phyloP scores from a whole-genome alignment of 1,139 yeast species.

The Magnusiomyces fungicola region DNA sequence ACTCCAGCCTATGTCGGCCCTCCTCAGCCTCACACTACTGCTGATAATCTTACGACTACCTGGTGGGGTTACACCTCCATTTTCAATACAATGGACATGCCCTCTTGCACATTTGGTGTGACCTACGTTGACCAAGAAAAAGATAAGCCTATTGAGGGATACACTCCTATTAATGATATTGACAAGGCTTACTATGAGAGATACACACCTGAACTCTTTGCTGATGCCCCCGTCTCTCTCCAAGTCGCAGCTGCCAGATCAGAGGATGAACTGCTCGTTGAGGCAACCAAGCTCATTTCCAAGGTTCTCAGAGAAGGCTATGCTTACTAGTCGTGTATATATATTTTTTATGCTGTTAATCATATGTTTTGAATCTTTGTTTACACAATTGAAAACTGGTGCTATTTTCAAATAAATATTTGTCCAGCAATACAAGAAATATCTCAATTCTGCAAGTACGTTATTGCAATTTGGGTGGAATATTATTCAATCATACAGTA shows the following conservation, averaged over 20 bases:
- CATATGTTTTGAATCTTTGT: no score
- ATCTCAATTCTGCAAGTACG: no score
- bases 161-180: constrained; percentile 27
- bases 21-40: constrained; percentile 46
- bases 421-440: no score
- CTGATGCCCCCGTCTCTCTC: constrained; percentile 39
- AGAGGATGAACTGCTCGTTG: constrained; percentile 31
- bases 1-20: constrained; percentile 65
- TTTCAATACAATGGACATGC: constrained; percentile 45
- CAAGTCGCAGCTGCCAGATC: constrained; percentile 38
- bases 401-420: no score
- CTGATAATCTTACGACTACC: constrained; percentile 45
- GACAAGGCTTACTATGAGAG: constrained; percentile 26
- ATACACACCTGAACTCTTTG: constrained; percentile 35
- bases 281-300: constrained; percentile 3
- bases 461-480: no score
- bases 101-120: constrained; percentile 48
- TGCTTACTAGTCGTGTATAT: no score
- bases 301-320: constrained; percentile 3
- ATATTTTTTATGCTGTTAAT: no score
- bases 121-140: constrained; percentile 38
- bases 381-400: no score
- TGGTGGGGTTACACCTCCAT: constrained; percentile 62
- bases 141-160: constrained; percentile 29
- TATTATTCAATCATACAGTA: no score